Conservation (phyloP, 2,329 filamentous ascomycete genomes). For the Byssothecium circinans region DNA sequence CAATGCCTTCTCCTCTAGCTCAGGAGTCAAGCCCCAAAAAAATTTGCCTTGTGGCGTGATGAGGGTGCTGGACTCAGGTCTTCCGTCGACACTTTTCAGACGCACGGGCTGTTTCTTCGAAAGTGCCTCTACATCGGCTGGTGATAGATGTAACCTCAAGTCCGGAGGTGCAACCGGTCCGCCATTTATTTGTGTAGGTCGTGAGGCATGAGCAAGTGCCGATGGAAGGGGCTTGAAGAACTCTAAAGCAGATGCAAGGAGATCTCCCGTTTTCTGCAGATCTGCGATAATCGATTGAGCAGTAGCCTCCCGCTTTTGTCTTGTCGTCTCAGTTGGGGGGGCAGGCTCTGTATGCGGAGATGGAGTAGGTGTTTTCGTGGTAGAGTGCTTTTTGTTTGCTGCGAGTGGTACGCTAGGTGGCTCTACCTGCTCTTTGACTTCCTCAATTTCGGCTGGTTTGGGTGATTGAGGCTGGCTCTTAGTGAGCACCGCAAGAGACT, state of each 20-base stretch:
- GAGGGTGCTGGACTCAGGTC: slow-evolving; percentile 60
- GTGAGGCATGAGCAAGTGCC: slow-evolving; percentile 35
- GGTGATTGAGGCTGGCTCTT: slow-evolving; percentile 36
- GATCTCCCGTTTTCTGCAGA: slow-evolving; percentile 42
- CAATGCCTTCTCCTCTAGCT: slow-evolving; percentile 71
- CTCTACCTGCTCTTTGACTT: slow-evolving; percentile 23
- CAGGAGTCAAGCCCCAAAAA: slow-evolving; percentile 68
- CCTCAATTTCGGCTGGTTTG: slow-evolving; percentile 31
- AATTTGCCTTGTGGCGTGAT: slow-evolving; percentile 77
- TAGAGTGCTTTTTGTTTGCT: slow-evolving; percentile 20
- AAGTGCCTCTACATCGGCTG: slow-evolving; percentile 50
- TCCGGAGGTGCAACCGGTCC: slow-evolving; percentile 36
- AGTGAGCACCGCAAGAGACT: slow-evolving; percentile 21
- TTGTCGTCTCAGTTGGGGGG: slow-evolving; percentile 27
- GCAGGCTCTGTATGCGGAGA: slow-evolving; percentile 22
- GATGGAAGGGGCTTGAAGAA: slow-evolving; percentile 48
- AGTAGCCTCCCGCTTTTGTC: slow-evolving; percentile 33
- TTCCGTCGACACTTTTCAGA: slow-evolving; percentile 47
- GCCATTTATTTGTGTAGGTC: slow-evolving; percentile 17
- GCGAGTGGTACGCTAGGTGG: slow-evolving; percentile 6
- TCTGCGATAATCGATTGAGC: slow-evolving; percentile 44
- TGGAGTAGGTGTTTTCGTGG: slow-evolving; percentile 23
- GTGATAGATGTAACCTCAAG: slow-evolving; percentile 41
- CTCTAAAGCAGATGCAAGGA: slow-evolving; percentile 44
- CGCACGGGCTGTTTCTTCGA: slow-evolving; percentile 59